Evolutionary conservation across 1,284 basidiomycete genomes (phyloP).

Genomic region (Cystobasidium slooffiae): DNA sequence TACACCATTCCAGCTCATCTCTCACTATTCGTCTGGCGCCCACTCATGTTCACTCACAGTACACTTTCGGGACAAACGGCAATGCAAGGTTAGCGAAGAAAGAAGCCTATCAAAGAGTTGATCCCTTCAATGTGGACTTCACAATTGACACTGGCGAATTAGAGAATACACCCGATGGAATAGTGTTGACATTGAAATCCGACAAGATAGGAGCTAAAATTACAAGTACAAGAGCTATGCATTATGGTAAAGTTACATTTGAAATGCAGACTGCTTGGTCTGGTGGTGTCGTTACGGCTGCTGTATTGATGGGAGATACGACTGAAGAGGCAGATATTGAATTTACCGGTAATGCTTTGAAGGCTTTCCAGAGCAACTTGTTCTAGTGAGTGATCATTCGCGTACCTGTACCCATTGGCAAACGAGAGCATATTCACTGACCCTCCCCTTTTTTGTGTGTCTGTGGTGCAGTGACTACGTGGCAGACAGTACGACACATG

Average conservation of each 20-base stretch:
- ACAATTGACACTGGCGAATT: conserved; percentile 28
- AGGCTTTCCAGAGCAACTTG: conserved; percentile 29
- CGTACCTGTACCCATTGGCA: background rate
- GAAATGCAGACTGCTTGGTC: conserved; percentile 42
- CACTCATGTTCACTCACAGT: background rate
- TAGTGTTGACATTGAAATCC: conserved; percentile 24
- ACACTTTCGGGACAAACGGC: conserved; percentile 33
- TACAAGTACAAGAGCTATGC: conserved; percentile 39
- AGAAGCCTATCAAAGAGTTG: conserved; percentile 25
- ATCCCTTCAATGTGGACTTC: conserved; percentile 36
- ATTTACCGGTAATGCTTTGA: conserved; percentile 31
- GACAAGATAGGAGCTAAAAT: conserved; percentile 29
- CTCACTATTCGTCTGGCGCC: background rate
- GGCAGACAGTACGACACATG: conserved; percentile 1
- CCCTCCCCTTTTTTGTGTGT: background rate
- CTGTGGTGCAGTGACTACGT: background rate
- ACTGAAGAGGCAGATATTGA: conserved; percentile 42
- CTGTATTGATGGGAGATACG: conserved; percentile 38
- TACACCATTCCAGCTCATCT: background rate
- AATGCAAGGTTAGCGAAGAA: conserved; percentile 34
- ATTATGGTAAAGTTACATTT: conserved; percentile 29
- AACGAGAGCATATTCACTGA: background rate
- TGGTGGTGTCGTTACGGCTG: conserved; percentile 37
- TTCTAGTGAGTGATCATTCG: conserved; percentile 30
- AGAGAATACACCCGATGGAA: conserved; percentile 1